These are phyloP conservation scores for Chrysanthemum lavandulifolium DNA, from an alignment of 129 eudicot species.

Conservation along the genomic window DNA sequence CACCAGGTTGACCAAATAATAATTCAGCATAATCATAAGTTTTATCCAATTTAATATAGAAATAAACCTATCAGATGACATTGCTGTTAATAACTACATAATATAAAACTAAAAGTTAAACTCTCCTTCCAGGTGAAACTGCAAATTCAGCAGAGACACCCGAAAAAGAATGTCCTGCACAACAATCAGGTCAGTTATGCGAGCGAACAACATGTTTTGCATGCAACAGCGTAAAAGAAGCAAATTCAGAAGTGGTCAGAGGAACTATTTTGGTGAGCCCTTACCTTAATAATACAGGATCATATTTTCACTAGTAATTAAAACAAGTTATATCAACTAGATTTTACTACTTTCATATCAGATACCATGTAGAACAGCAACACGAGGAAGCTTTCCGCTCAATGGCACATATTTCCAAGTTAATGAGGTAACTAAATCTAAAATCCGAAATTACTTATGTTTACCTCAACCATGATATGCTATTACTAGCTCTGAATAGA, in stretches of 20 bases:
- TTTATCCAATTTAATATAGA: conserved; percentile 23
- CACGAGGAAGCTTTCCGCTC: conserved; percentile 13
- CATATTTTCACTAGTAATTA: not conserved
- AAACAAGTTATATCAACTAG: not conserved
- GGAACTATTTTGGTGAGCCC: conserved; percentile 74
- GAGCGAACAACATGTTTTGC: conserved; percentile 46
- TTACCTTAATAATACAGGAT: not conserved
- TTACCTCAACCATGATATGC: not conserved
- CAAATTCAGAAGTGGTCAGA: conserved; percentile 61
- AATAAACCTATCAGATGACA: not conserved
- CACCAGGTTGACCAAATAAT: conserved; percentile 65
- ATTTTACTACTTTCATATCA: not conserved
- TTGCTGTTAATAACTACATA: not conserved
- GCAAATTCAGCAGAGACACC: conserved; percentile 14
- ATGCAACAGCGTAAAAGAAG: conserved; percentile 60
- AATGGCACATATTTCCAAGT: conserved; percentile 19
- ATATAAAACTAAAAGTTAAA: not conserved
- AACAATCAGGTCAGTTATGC: conserved; percentile 43
- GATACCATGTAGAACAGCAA: conserved; percentile 21
- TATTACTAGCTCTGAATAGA: not conserved
- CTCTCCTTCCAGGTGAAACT: conserved; percentile 9
- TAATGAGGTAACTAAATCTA: not conserved
- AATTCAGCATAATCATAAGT: not conserved
- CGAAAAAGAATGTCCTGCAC: not conserved
- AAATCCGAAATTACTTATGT: not conserved